Evolutionary conservation across 2,329 filamentous ascomycete species (phyloP), one percentile per base, ranked within the genome.

Genomic region (Pochonia chlamydosporia): DNA sequence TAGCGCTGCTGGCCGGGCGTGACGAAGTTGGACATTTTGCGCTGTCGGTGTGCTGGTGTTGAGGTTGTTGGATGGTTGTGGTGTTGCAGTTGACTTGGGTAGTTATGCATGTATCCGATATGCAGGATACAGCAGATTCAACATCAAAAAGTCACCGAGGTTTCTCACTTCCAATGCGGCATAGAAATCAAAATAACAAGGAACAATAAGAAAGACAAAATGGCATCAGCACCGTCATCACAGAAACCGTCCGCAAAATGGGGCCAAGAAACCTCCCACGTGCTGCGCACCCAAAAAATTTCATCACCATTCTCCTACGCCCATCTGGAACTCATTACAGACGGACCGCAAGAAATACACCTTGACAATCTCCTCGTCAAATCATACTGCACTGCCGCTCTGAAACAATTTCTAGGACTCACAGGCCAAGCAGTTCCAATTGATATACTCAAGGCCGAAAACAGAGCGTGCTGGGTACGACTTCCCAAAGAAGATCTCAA

Each of bases 1-100:
- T 88, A 84, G 69, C 91, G 88, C 72, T 86, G 83, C 69, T 93
- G 87, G 64, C 75, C 78, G 6, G 87, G 78, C 14, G 86, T 71
- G 52, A 90, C 84, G 66, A 82, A 90, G 66, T 82, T 85, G 37
- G 54, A 49, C 48, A 52, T 40, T 40, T 26, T 3, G n/a, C 18
- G 33, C 10, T 31, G 36, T 7, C 39, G 16, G 36, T 25, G 16
- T 33, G 23, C 11, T 20, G 9, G 21, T 8, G 11, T 14, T 43
- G 8, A 20, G 31, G 10, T 47, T 25, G 16, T 11, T 21, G 13
- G 33, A n/a, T 30, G 35, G 21, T 16, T 23, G 20, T 10, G 13
- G 23, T 24, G 23, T 24, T 14, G 39, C 8, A 14, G 25, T 25
- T n/a, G 39, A 14, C 39, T 2, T 37, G 7, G 7, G 25, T 3